These are phyloP conservation scores for Phytophthora cajani DNA, from an alignment of 352 stramenopile genomes.

Conservation along the genomic window DNA sequence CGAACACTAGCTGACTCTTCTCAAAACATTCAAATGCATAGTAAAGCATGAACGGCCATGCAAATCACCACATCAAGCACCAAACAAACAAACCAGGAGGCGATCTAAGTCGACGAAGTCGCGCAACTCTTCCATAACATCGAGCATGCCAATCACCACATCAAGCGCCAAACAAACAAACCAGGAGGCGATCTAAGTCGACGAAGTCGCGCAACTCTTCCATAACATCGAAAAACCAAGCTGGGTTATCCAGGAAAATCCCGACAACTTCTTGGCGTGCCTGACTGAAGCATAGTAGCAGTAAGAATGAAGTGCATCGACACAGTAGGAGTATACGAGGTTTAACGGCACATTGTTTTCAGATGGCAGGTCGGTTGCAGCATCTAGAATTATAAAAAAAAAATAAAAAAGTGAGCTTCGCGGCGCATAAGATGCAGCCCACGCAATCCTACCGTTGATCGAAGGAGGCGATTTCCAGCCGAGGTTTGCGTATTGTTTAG, in stretches of 20 bases:
- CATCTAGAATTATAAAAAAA: constrained; percentile 59
- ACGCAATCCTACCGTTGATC: constrained; percentile 63
- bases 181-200: constrained; percentile 80
- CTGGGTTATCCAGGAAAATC: constrained; percentile 79
- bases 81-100: constrained; percentile 54
- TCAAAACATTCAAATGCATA: neutral
- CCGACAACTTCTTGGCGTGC: constrained; percentile 74
- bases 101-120: constrained; percentile 81
- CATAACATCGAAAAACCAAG: constrained; percentile 84
- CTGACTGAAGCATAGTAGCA: constrained; percentile 42
- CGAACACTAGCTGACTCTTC: constrained; percentile 77
- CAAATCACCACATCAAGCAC: neutral
- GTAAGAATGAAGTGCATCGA: neutral
- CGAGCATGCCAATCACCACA: constrained; percentile 31
- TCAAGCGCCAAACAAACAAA: constrained; percentile 23
- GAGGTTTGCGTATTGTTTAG: constrained; percentile 85
- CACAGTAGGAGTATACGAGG: neutral
- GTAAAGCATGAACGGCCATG: neutral
- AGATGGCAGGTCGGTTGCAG: constrained; percentile 78
- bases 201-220: constrained; percentile 76
- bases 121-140: constrained; percentile 73
- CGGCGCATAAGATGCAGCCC: neutral
- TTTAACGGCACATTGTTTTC: constrained; percentile 73
- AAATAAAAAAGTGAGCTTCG: neutral
- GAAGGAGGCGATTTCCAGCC: constrained; percentile 72